Base-by-base conservation (phyloP, 148 eudicot species). In the Nepenthes mirabilis region DNA sequence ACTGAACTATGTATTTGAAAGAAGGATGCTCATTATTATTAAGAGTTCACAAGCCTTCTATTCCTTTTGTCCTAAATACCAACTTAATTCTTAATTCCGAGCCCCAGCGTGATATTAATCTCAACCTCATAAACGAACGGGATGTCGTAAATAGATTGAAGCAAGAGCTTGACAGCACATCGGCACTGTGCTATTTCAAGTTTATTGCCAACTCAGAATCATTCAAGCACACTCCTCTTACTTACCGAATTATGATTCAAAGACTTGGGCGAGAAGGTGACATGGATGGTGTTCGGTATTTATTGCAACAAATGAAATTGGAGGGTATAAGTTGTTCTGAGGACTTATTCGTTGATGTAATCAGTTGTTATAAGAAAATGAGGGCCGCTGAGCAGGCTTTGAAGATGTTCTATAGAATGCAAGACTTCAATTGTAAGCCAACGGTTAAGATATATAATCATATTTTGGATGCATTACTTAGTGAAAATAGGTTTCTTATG, bases 291-390 rank as follows among this genome's bases (percentile, higher is more conserved):
- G 85, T 90, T 60, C 91, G 84, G 58, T 90, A 90, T 66, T 79
- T 90, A 50, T 62, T 90, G 71, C 85, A 82, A 43, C 91, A 90
- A 55, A 90, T 90, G 95, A 86, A 87, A 50, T 70, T 84, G 57
- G 86, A 77, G 10, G 78, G 87, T n/a, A 60, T 87, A 64, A 59
- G 36, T 60, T 84, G 86, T 65, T 77, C 83, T 14, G 97, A 90
- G 62, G 86, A 80, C 34, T 67, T 86, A 61, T 86, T 90, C 63
- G 70, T 86, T 68, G 87, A 72, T 60, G 76, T 90, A 14, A 84
- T 90, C 34, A 43, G 54, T 58, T 79, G 76, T 65, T 86, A 78
- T 73, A 72, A 74, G 70, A 48, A 63, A 63, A 61, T 67, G 60
- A 82, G 82, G 64, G 79, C 80, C 55, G 74, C 83, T 47, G 91